Evolutionary conservation across 2,329 filamentous ascomycete genomes (phyloP).

Genomic region (Paracamarosporium sp.): DNA sequence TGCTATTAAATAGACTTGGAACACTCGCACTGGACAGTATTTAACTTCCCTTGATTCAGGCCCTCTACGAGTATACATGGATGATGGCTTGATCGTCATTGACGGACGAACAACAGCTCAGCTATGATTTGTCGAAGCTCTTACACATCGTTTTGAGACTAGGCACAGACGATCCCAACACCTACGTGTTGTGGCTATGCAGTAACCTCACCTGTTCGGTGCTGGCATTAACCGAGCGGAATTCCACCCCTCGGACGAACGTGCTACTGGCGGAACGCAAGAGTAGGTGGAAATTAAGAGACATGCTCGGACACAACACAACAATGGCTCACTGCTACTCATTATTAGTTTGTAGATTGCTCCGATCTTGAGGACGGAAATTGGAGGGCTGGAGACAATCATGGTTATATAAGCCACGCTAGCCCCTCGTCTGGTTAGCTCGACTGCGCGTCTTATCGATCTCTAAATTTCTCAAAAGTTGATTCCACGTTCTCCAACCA

Average conservation of each 20-base stretch:
- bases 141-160: too few species aligned
- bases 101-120: too few species aligned
- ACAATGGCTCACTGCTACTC: too few species aligned
- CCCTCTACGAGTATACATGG: background rate
- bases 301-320: background rate
- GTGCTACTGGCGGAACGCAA: background rate
- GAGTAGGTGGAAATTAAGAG: background rate
- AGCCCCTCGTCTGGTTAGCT: background rate
- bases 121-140: too few species aligned
- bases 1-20: background rate
- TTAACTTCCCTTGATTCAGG: background rate
- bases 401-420: background rate
- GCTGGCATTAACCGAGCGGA: background rate
- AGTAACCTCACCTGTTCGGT: background rate
- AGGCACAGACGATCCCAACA: too few species aligned
- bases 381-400: background rate
- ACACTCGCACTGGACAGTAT: background rate
- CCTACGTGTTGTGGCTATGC: background rate
- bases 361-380: too few species aligned
- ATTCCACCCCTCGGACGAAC: background rate
- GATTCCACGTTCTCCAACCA: background rate
- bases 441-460: background rate
- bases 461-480: conserved; percentile 1
- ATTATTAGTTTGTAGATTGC: too few species aligned
- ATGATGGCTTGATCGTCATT: background rate